Evolutionary conservation across 306 rosid species (phyloP), one percentile per base, ranked within the genome.

Genomic region (Potentilla sterilis): DNA sequence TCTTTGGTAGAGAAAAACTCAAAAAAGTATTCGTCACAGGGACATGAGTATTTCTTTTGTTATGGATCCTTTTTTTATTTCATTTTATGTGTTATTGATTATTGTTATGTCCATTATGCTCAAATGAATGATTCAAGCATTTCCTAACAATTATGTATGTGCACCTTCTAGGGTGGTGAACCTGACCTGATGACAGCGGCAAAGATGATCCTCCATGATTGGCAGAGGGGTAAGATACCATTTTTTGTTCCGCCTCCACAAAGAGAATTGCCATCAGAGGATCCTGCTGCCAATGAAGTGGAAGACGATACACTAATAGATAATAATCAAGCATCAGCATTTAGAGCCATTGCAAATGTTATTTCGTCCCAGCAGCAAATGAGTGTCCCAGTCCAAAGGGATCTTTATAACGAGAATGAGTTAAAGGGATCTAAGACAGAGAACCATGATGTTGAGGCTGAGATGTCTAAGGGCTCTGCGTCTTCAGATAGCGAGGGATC

Each of bases 221-320:
- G 97, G 97, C 97, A 92, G 88, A 92, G 98, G 91, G 98, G 98
- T 22, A 86, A 32, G 75, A 89, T 95, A 69, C 97, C 98, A 71
- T 95, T 95, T 74, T 95, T 95, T 70, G 96, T 90, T 42, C 83
- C 88, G 15, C 97, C 98, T 51, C 96, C 96, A 10, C 80, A 73
- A 57, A 85, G 52, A 79, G 89, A 90, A 75, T 85, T 42, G 2
- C 22, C 70, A 40, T 67, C 87, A 0, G 83, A 82, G 77, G 97
- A 84, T 81, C 81, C 91, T 68, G 70, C 75, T 70, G 77, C 81
- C 18, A 32, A 82, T 80, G 89, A 85, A 8, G 16, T 72, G 11
- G 82, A 83, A 37, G 67, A 67, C 2, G 96, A 84, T 67, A 74
- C 78, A 18, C 78, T 44, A 2, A 85, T 78, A 34, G 91, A 89